phyloP scores from a whole-genome alignment of 2,329 filamentous ascomycete genomes.

The Aspergillus ibericus region DNA sequence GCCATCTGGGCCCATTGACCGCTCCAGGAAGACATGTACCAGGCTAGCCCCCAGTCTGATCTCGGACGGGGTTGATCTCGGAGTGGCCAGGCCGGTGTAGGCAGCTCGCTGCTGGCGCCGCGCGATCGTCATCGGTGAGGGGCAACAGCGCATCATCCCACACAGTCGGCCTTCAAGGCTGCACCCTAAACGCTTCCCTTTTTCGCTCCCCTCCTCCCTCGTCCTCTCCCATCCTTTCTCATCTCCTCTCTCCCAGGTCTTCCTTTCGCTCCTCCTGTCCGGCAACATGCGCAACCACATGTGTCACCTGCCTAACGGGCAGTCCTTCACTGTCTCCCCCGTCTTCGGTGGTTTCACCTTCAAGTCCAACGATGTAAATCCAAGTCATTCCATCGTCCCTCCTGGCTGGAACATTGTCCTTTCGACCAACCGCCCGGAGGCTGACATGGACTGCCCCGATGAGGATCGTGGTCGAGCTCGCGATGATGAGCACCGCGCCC shows the following conservation, averaged over 20 bases:
- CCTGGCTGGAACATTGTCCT: constrained; percentile 89
- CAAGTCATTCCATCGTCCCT: constrained; percentile 65
- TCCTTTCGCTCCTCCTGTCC: neutral
- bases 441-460: constrained; percentile 18
- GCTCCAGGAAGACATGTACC: no score
- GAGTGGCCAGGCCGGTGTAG: neutral
- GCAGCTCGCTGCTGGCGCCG: constrained; percentile 1
- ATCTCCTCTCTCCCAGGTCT: neutral
- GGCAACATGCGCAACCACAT: constrained; percentile 29
- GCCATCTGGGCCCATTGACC: no score
- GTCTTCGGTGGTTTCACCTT: constrained; percentile 92
- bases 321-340: constrained; percentile 74
- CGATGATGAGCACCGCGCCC: constrained; percentile 37
- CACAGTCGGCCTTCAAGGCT: neutral
- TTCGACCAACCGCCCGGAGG: constrained; percentile 58
- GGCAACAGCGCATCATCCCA: constrained; percentile 15
- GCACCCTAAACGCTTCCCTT: neutral
- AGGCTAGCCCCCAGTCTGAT: no score
- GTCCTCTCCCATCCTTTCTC: constrained; percentile 2
- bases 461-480: constrained; percentile 17
- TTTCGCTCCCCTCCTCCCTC: neutral
- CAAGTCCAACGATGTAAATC: constrained; percentile 74
- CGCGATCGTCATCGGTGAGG: constrained; percentile 9
- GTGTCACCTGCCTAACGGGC: constrained; percentile 78
- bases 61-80: neutral